These are phyloP conservation scores for Trypanosoma scelopori DNA, from an alignment of 208 protist genomes.

Conservation along the genomic window DNA sequence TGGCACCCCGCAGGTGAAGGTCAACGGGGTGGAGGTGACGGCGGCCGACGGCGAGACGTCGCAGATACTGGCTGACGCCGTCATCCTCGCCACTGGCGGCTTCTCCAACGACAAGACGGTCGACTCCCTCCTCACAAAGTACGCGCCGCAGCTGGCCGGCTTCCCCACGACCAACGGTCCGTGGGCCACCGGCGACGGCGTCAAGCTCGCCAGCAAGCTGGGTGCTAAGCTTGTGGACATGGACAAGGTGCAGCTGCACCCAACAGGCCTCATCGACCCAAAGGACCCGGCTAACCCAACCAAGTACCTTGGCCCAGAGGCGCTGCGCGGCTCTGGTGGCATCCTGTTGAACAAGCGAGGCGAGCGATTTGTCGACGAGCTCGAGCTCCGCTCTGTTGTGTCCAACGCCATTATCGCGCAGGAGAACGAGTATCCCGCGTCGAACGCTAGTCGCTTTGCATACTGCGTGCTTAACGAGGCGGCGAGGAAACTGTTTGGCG, in stretches of 20 bases:
- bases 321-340: slow-evolving; percentile 93
- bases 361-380: slow-evolving; percentile 94
- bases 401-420: slow-evolving; percentile 86
- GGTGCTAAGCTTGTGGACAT: slow-evolving; percentile 89
- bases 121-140: slow-evolving; percentile 77
- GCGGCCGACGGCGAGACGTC: no score
- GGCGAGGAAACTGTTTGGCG: slow-evolving; percentile 73
- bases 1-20: no score
- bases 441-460: slow-evolving; percentile 62
- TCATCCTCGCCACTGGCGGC: slow-evolving; percentile 90
- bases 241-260: slow-evolving; percentile 95
- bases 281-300: slow-evolving; percentile 79
- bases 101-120: slow-evolving; percentile 65
- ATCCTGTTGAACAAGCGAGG: slow-evolving; percentile 92
- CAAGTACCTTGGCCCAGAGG: slow-evolving; percentile 96
- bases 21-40: no score
- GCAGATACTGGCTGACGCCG: slow-evolving; percentile 41
- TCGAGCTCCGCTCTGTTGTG: slow-evolving; percentile 94
- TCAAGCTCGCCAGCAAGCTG: slow-evolving; percentile 67
- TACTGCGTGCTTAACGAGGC: slow-evolving; percentile 85
- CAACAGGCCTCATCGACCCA: slow-evolving; percentile 95
- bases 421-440: slow-evolving; percentile 61
- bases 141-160: slow-evolving; percentile 63
- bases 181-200: slow-evolving; percentile 82
- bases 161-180: slow-evolving; percentile 92